phyloP scores from a whole-genome alignment of 2,329 filamentous ascomycete species.

The Geosmithia flava region DNA sequence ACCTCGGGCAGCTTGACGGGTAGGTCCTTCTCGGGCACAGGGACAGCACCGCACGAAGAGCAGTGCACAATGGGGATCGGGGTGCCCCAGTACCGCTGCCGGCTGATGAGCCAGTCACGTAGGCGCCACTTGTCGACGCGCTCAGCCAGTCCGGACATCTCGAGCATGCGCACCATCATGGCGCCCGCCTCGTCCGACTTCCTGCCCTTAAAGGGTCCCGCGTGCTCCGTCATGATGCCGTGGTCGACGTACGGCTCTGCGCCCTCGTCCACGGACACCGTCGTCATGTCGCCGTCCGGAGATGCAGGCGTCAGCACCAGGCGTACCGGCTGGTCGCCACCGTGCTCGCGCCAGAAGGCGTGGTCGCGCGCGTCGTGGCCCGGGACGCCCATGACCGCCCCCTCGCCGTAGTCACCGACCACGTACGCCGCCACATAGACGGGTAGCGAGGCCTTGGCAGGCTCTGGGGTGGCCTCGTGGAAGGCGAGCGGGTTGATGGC shows the following conservation, averaged over 20 bases:
- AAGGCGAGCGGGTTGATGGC: conserved; percentile 56
- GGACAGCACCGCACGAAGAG: conserved; percentile 60
- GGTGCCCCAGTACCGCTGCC: conserved; percentile 87
- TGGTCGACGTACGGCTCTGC: conserved; percentile 43
- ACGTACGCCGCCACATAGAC: conserved; percentile 80
- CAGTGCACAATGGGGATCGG: conserved; percentile 87
- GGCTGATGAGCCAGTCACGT: conserved; percentile 80
- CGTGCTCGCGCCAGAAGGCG: conserved; percentile 67
- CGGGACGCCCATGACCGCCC: conserved; percentile 85
- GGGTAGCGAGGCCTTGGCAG: conserved; percentile 47
- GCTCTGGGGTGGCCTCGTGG: conserved; percentile 34
- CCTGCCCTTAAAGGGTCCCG: conserved; percentile 52
- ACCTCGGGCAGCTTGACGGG: conserved; percentile 65
- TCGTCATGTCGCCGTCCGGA: conserved; percentile 33
- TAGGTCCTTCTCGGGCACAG: conserved; percentile 64
- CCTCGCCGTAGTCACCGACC: conserved; percentile 72
- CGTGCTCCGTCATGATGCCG: conserved; percentile 55
- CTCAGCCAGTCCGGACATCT: conserved; percentile 44
- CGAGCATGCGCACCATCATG: conserved; percentile 45
- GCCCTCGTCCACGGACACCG: conserved; percentile 24
- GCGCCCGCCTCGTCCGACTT: conserved; percentile 49
- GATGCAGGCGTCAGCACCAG: conserved; percentile 41
- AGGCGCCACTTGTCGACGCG: conserved; percentile 65
- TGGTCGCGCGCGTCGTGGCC: conserved; percentile 72
- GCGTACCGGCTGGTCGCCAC: conserved; percentile 44